Conservation (phyloP, 2,329 filamentous ascomycete genomes). For the Alternaria viburni region DNA sequence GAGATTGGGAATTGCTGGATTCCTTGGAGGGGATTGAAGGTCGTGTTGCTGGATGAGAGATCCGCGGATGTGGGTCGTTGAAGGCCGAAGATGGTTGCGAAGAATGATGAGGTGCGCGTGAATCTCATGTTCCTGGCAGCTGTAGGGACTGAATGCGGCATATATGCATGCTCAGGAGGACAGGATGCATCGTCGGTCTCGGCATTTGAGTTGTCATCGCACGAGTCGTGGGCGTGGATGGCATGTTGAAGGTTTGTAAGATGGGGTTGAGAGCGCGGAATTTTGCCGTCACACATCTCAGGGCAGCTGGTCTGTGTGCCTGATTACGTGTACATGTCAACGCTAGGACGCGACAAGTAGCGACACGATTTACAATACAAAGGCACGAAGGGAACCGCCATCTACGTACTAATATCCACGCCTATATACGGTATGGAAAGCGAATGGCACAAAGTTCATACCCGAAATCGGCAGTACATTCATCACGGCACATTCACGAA, state of each 20-base stretch:
- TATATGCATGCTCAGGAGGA: neutral
- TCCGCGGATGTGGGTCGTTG: slow-evolving; percentile 15
- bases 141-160: neutral
- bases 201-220: slow-evolving; percentile 7
- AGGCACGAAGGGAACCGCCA: too few species aligned
- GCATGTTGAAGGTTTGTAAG: slow-evolving; percentile 22
- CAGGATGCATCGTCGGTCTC: slow-evolving; percentile 8
- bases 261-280: slow-evolving; percentile 26
- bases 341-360: too few species aligned
- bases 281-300: slow-evolving; percentile 13
- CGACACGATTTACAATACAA: too few species aligned
- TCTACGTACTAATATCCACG: too few species aligned
- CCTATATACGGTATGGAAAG: too few species aligned
- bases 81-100: slow-evolving; percentile 17
- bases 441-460: too few species aligned
- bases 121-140: slow-evolving; percentile 23
- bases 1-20: slow-evolving; percentile 38
- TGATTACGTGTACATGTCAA: too few species aligned
- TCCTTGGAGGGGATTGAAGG: slow-evolving; percentile 30
- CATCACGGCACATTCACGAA: neutral
- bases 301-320: neutral
- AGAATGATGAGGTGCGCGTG: slow-evolving; percentile 12
- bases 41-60: slow-evolving; percentile 17
- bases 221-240: neutral
- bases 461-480: too few species aligned